phyloP scores from a whole-genome alignment of 352 stramenopile genomes.

The Phytopythium chamaehyphon region DNA sequence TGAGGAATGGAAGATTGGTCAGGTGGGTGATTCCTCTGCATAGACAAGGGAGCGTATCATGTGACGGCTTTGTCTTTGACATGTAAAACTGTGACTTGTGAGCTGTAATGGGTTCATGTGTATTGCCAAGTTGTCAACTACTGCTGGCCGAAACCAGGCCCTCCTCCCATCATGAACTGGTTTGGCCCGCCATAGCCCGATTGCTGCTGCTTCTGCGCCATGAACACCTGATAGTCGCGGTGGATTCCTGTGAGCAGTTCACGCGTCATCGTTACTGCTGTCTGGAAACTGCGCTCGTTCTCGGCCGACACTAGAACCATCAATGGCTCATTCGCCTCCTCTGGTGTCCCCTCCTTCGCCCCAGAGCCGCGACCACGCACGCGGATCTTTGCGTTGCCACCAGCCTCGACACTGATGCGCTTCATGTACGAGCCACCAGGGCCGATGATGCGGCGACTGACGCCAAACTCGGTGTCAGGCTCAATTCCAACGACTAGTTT shows the following conservation, averaged over 20 bases:
- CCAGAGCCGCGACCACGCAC: conserved; percentile 80
- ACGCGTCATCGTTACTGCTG: conserved; percentile 61
- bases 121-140: too few relatives aligned
- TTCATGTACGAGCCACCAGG: conserved; percentile 82
- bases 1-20: too few relatives aligned
- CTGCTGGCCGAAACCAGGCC: too few relatives aligned
- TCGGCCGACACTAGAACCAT: conserved; percentile 84
- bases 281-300: conserved; percentile 81
- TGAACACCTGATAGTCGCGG: conserved; percentile 72
- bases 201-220: conserved; percentile 32
- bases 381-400: conserved; percentile 79
- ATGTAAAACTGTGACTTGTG: too few relatives aligned
- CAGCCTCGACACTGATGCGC: conserved; percentile 78
- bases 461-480: conserved; percentile 80
- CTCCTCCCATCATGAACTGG: conserved; percentile 7
- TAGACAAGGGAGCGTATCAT: too few relatives aligned
- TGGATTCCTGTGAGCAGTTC: conserved; percentile 71
- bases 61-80: too few relatives aligned
- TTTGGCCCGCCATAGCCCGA: conserved; percentile 19
- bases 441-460: conserved; percentile 82
- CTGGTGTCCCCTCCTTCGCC: conserved; percentile 60
- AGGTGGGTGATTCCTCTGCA: too few relatives aligned
- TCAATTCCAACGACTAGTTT: conserved; percentile 86
- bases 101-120: too few relatives aligned
- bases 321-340: conserved; percentile 75